Evolutionary conservation across 352 stramenopile species (phyloP), one percentile per base, ranked within the genome.

Genomic region (Phytophthora tubulina): DNA sequence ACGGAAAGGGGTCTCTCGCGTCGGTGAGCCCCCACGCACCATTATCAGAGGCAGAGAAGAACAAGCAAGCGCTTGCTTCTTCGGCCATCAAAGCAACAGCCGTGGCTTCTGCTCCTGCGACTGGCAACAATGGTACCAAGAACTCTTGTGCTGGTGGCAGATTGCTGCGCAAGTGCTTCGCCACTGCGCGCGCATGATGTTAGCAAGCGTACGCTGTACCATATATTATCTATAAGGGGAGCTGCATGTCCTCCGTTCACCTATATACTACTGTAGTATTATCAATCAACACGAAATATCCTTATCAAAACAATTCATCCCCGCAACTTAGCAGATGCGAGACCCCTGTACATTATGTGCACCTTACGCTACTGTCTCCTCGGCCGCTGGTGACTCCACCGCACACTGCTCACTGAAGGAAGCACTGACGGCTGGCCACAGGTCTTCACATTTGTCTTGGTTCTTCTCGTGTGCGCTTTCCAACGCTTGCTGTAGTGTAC

Each of bases 371-470:
- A 39, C 67, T 33, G 49, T 27, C 21, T 71, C 30, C 44, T 67
- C 57, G 33, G 21, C 36, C 3, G 14, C 48, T n/a, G 55, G 21
- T 36, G 70, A 52, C 30, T 70, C 62, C 41, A 78, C 57, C 27
- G 65, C 35, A 44, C 70, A 81, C 33, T 72, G 66, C 31, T 63
- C 55, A 21, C 36, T 57, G 31, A 78, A 81, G 13, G 73, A 70
- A 4, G 63, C 55, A 60, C 67, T 77, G n/a, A 91, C 58, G 0
- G 74, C 69, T 17, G 68, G 52, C 70, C 87, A 88, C 0, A 94
- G 69, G 44, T 91, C 84, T 2, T 77, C 72, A 27, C 75, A 87
- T 36, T 86, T 84, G 56, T 84, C 79, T 13, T 81, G 44, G 50
- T 83, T 35, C 27, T 78, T 80, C 0, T 79, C 62, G 51, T 84